These are phyloP conservation scores for Suhomyces faveliae DNA, from an alignment of 805 yeast species.

Conservation along the genomic window DNA sequence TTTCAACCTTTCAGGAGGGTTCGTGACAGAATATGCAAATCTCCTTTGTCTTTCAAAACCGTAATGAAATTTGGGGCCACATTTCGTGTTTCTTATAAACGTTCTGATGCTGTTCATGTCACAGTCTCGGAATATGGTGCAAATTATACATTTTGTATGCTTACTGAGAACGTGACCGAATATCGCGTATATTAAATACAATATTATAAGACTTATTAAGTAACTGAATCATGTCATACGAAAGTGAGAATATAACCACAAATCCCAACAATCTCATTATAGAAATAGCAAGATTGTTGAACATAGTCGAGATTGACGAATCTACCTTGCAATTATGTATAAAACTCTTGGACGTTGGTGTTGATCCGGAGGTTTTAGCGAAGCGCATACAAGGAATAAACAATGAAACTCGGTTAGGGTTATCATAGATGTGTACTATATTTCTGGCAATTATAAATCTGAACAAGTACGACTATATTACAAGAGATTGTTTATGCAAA, in stretches of 20 bases:
- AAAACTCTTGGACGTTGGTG: constrained; percentile 34
- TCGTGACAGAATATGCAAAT: background rate
- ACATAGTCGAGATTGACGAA: constrained; percentile 25
- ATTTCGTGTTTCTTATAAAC: background rate
- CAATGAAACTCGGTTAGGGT: constrained; percentile 20
- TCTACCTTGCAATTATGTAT: constrained; percentile 31
- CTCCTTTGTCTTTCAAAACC: background rate
- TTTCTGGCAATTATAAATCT: background rate
- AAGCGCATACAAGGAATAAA: constrained; percentile 23
- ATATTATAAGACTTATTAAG: background rate
- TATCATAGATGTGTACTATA: constrained; percentile 9
- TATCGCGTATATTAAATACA: background rate
- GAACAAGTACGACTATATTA: constrained; percentile 1
- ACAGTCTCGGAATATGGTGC: background rate
- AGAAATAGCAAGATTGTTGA: constrained; percentile 26
- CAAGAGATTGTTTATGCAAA: constrained; percentile 33
- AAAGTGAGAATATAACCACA: background rate
- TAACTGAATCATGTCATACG: background rate
- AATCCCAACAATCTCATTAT: constrained; percentile 11
- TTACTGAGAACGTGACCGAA: background rate
- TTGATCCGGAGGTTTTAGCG: constrained; percentile 31
- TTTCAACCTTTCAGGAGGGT: constrained; percentile 6
- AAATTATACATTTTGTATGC: background rate
- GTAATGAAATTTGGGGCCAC: background rate
- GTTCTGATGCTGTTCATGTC: background rate